Percentiles rank a stretch among this genome's conserved stretches.
These are phyloP conservation scores for Calendula officinalis DNA, from an alignment of 129 eudicot genomes.

Conservation along the genomic window DNA sequence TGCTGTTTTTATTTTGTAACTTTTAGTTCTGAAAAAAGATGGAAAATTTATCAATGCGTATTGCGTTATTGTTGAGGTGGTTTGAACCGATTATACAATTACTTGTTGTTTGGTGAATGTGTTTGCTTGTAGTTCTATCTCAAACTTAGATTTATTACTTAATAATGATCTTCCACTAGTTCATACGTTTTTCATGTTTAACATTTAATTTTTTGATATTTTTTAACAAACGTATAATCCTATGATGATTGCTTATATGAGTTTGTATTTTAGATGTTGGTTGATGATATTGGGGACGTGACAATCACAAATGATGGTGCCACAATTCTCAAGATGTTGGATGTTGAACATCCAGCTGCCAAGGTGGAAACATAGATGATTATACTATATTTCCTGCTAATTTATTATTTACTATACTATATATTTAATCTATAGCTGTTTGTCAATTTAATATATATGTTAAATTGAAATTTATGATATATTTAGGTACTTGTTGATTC, in stretches of 20 bases:
- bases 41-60: no score
- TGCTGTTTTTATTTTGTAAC: background rate
- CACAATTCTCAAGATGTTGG: conserved; percentile 93
- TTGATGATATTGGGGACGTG: conserved; percentile 97
- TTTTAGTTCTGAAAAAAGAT: background rate
- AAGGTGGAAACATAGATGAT: conserved; percentile 45
- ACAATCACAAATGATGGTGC: conserved; percentile 98
- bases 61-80: no score
- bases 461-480: background rate
- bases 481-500: conserved; percentile 87
- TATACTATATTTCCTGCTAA: background rate
- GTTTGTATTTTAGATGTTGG: conserved; percentile 66
- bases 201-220: no score
- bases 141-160: no score
- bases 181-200: no score
- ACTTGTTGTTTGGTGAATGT: no score
- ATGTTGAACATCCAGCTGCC: conserved; percentile 98
- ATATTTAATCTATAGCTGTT: background rate
- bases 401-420: no score
- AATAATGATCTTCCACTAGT: no score
- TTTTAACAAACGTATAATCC: background rate
- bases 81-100: no score
- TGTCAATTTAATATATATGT: background rate
- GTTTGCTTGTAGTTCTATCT: no score
- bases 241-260: background rate